Percentiles rank a stretch among this genome's conserved stretches.
Conservation (phyloP, 345 rosid genomes). For the Turnera subulata region DNA sequence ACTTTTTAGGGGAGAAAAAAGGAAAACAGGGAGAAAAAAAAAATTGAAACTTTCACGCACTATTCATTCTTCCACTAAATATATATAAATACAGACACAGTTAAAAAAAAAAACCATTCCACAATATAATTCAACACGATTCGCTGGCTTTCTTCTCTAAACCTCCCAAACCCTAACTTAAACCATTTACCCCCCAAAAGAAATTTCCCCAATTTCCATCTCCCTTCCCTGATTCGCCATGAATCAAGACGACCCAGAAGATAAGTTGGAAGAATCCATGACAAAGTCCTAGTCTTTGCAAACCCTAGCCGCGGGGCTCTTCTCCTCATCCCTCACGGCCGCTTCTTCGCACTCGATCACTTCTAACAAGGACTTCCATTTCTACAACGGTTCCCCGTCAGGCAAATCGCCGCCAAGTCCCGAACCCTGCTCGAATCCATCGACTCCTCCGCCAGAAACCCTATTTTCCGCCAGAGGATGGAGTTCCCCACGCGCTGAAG, state of each 20-base stretch:
- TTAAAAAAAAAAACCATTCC: too few relatives aligned
- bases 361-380: conserved; percentile 68
- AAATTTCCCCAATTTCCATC: too few relatives aligned
- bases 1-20: too few relatives aligned
- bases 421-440: conserved; percentile 49
- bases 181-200: background rate
- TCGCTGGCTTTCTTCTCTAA: background rate
- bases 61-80: too few relatives aligned
- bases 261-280: conserved; percentile 4
- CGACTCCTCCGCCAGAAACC: conserved; percentile 36
- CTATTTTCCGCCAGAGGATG: conserved; percentile 22
- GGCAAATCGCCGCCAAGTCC: conserved; percentile 39
- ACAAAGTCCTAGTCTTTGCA: conserved; percentile 32
- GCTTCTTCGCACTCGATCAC: conserved; percentile 56
- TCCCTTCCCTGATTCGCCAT: background rate
- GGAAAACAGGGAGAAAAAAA: too few relatives aligned
- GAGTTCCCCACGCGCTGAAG: conserved; percentile 45
- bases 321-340: conserved; percentile 46
- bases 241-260: conserved; percentile 12
- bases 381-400: conserved; percentile 56
- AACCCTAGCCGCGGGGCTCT: conserved; percentile 33
- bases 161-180: conserved; percentile 20
- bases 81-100: too few relatives aligned
- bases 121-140: too few relatives aligned
- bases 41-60: too few relatives aligned